Percentiles rank a stretch among this genome's conserved stretches.
Conservation (phyloP, 441 rosid species). For the Populus tomentosa region DNA sequence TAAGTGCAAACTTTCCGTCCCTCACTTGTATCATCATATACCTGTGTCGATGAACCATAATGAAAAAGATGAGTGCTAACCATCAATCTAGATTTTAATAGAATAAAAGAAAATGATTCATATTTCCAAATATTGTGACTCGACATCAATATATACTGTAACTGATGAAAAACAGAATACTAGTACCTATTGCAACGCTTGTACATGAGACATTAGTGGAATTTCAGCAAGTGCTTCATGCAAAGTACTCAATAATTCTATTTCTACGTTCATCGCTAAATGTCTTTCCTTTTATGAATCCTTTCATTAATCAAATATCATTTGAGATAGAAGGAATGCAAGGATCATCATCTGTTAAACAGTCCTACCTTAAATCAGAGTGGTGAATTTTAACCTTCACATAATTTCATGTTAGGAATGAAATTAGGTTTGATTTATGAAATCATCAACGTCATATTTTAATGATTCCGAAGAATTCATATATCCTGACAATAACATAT, state of each 20-base stretch:
- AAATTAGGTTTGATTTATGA: not conserved
- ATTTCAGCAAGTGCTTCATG: not conserved
- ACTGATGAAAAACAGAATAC: not conserved
- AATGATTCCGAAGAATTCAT: not conserved
- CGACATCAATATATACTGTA: not conserved
- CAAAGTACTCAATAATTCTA: not conserved
- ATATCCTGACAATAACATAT: not conserved
- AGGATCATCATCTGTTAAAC: not conserved
- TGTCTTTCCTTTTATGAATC: not conserved
- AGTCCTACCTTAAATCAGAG: not conserved
- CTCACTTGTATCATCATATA: conserved; percentile 81
- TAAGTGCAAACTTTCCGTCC: conserved; percentile 93
- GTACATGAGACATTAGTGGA: not conserved
- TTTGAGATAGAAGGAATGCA: not conserved
- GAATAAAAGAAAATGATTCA: not conserved
- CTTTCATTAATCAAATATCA: not conserved
- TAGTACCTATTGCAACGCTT: not conserved
- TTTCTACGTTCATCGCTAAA: not conserved
- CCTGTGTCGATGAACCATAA: conserved; percentile 34
- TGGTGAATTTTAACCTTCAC: not conserved
- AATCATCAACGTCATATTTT: not conserved
- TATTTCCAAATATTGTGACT: not conserved
- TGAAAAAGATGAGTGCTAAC: not conserved
- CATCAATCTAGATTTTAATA: not conserved
- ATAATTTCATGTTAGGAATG: not conserved